Conservation (phyloP, 2,329 filamentous ascomycete genomes). For the Magnaporthiopsis incrustans region DNA sequence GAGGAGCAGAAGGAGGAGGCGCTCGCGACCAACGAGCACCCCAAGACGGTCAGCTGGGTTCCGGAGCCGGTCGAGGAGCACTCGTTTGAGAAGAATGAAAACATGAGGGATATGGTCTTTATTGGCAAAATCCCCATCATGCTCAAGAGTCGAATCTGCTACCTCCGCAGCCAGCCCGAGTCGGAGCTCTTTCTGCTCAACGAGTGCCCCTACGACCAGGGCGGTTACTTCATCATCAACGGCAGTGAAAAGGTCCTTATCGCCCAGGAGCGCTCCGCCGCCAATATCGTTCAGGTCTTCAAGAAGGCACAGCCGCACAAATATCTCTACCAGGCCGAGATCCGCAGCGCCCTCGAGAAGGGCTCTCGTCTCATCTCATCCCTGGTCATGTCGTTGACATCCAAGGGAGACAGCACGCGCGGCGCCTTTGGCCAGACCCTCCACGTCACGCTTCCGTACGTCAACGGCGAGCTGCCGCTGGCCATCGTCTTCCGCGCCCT, state of each 20-base stretch:
- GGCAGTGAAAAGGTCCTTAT: conserved; percentile 98
- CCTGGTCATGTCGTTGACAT: conserved; percentile 81
- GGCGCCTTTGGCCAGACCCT: conserved; percentile 82
- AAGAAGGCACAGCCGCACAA: conserved; percentile 91
- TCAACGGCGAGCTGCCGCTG: conserved; percentile 88
- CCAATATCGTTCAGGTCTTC: conserved; percentile 98
- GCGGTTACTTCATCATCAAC: conserved; percentile 99
- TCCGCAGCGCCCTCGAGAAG: conserved; percentile 92
- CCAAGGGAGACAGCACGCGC: conserved; percentile 73
- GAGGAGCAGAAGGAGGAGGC: conserved; percentile 51
- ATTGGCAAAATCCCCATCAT: conserved; percentile 96
- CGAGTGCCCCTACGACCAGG: conserved; percentile 96
- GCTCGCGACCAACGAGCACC: conserved; percentile 45
- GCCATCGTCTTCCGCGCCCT: conserved; percentile 93
- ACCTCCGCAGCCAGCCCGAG: conserved; percentile 74
- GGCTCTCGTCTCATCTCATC: conserved; percentile 92
- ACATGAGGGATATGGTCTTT: conserved; percentile 66
- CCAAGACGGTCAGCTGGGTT: conserved; percentile 53
- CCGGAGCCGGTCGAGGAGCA: conserved; percentile 56
- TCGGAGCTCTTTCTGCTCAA: conserved; percentile 84
- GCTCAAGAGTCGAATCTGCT: conserved; percentile 95
- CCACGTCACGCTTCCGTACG: conserved; percentile 83
- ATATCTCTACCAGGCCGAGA: conserved; percentile 90
- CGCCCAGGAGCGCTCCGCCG: conserved; percentile 92
- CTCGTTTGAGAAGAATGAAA: conserved; percentile 38